Percentiles rank a stretch among this genome's conserved stretches.
phyloP scores from a whole-genome alignment of 139 green algal species.

The Microglena sp. region DNA sequence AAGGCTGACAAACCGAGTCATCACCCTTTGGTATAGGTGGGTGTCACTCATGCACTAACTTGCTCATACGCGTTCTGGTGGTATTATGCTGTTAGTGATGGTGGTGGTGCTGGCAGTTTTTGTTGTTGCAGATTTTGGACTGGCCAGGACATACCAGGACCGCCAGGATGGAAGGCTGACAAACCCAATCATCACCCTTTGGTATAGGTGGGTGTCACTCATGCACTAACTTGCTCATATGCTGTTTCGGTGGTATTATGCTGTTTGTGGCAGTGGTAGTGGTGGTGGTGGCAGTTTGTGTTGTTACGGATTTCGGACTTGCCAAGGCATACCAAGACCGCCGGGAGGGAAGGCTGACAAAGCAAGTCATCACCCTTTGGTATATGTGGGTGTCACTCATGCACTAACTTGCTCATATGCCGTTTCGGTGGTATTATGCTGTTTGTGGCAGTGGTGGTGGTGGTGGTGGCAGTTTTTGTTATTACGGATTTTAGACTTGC shows the following conservation, averaged over 20 bases:
- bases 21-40: neutral
- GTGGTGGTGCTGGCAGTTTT: neutral
- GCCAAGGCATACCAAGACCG: slow-evolving; percentile 60
- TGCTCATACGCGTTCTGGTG: neutral
- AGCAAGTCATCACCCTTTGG: slow-evolving; percentile 98
- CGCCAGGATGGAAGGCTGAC: slow-evolving; percentile 65
- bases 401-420: neutral
- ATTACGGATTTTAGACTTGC: neutral
- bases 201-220: slow-evolving; percentile 73
- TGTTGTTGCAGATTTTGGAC: slow-evolving; percentile 54
- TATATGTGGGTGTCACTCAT: slow-evolving; percentile 62
- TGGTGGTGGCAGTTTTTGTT: neutral
- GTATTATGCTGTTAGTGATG: neutral
- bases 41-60: neutral
- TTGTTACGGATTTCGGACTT: slow-evolving; percentile 65
- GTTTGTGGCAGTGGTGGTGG: neutral
- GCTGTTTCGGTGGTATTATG: neutral
- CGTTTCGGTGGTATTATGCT: neutral
- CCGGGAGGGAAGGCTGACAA: slow-evolving; percentile 71
- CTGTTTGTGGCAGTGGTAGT: neutral
- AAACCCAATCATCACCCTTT: slow-evolving; percentile 97
- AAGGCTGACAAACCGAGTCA: neutral
- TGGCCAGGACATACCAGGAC: slow-evolving; percentile 68
- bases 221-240: neutral
- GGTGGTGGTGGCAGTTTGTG: neutral